Evolutionary conservation across 345 rosid species (phyloP).

Genomic region (Carallia pectinifolia): DNA sequence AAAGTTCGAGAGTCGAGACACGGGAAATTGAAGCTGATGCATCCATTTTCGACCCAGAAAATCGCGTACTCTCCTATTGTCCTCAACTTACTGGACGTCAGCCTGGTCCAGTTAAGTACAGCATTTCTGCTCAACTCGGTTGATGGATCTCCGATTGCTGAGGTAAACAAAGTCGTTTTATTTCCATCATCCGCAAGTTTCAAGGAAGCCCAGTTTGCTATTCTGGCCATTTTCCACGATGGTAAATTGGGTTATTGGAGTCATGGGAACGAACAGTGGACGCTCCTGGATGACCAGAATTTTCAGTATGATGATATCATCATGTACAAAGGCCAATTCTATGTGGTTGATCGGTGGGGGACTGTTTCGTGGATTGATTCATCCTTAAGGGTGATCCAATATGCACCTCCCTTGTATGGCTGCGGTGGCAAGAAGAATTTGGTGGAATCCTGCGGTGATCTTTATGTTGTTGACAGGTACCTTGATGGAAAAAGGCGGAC

Average conservation of each 20-base stretch:
- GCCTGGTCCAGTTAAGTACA: background rate
- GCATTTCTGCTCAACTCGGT: background rate
- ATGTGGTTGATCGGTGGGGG: constrained; percentile 27
- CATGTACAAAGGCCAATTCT: constrained; percentile 4
- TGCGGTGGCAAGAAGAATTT: constrained; percentile 19
- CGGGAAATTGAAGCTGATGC: constrained; percentile 17
- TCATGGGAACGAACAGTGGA: constrained; percentile 17
- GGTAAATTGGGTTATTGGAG: constrained; percentile 22
- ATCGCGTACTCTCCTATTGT: background rate
- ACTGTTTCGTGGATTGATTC: constrained; percentile 25
- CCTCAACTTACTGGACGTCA: constrained; percentile 12
- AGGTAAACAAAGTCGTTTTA: constrained; percentile 17
- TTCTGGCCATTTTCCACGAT: constrained; percentile 12
- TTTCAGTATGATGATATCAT: constrained; percentile 25
- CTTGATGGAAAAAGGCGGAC: constrained; percentile 15
- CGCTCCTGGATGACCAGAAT: constrained; percentile 8
- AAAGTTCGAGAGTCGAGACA: constrained; percentile 13
- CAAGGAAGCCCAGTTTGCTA: background rate
- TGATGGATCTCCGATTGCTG: background rate
- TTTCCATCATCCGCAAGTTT: background rate
- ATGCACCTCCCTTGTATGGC: constrained; percentile 10
- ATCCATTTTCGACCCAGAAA: constrained; percentile 16
- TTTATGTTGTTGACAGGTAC: constrained; percentile 29
- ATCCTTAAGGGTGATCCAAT: constrained; percentile 11
- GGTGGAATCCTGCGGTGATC: constrained; percentile 29